These are phyloP conservation scores for Stemphylium lycopersici DNA, from an alignment of 2,329 filamentous ascomycete genomes.

Conservation along the genomic window DNA sequence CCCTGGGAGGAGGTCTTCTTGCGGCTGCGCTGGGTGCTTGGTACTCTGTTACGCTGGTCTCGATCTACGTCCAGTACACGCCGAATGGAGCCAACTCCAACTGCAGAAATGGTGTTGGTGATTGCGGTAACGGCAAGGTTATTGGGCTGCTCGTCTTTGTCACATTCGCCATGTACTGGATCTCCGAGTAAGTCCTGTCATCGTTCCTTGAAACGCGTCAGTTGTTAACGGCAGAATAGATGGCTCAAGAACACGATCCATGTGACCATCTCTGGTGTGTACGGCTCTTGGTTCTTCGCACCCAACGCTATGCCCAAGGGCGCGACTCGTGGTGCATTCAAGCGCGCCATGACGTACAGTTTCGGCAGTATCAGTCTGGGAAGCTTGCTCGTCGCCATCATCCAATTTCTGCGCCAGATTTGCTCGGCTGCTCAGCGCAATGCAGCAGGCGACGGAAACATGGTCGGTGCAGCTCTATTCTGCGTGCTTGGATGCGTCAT, in stretches of 20 bases:
- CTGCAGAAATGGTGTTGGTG: constrained; percentile 60
- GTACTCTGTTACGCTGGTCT: constrained; percentile 85
- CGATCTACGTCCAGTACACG: constrained; percentile 83
- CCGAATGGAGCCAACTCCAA: constrained; percentile 64
- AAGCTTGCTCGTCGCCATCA: constrained; percentile 82
- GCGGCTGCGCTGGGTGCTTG: constrained; percentile 80
- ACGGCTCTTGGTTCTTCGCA: constrained; percentile 94
- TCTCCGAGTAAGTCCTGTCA: constrained; percentile 65
- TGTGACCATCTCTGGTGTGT: constrained; percentile 83
- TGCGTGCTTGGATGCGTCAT: constrained; percentile 81
- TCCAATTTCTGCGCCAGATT: constrained; percentile 82
- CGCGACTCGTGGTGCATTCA: constrained; percentile 82
- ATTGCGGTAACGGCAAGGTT: constrained; percentile 77
- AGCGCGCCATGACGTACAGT: constrained; percentile 83
- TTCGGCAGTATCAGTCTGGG: constrained; percentile 91
- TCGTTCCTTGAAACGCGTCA: background rate
- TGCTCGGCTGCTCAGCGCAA: constrained; percentile 78
- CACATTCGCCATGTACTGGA: constrained; percentile 93
- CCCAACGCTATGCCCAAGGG: constrained; percentile 70
- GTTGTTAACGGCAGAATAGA: constrained; percentile 57
- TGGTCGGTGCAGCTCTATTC: constrained; percentile 69
- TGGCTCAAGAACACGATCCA: constrained; percentile 95
- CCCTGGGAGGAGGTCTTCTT: constrained; percentile 78
- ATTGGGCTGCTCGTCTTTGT: constrained; percentile 85
- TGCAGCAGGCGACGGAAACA: constrained; percentile 70